A percentile compares a stretch with the other conserved stretches of the same genome.
Evolutionary conservation across 139 green algal species (phyloP).

Genomic region (Medakamo hakoo): DNA sequence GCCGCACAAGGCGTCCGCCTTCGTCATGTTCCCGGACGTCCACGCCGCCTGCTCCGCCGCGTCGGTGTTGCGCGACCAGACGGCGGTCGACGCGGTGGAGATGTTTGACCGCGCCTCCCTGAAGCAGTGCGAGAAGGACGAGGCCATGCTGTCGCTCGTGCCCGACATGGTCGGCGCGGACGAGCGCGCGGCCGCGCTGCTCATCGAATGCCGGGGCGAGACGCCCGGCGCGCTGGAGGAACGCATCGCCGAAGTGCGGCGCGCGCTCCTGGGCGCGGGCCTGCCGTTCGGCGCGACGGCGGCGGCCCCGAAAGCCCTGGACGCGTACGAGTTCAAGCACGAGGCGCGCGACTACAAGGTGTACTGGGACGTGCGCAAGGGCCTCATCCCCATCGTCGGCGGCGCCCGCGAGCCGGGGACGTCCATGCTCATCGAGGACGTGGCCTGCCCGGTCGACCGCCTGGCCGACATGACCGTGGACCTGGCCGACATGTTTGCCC

Average conservation of each 20-base stretch:
- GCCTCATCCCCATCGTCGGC: conserved; percentile 92
- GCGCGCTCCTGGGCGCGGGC: conserved; percentile 20
- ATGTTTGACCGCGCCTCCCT: conserved; percentile 75
- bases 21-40: conserved; percentile 86
- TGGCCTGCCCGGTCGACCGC: conserved; percentile 82
- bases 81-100: conserved; percentile 88
- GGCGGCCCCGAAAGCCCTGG: conserved; percentile 24
- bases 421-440: conserved; percentile 93
- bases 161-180: conserved; percentile 64
- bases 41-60: conserved; percentile 54
- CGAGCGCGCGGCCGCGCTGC: conserved; percentile 58
- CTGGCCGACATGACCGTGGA: conserved; percentile 91
- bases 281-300: conserved; percentile 57
- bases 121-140: conserved; percentile 59
- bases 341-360: conserved; percentile 63
- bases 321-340: conserved; percentile 69
- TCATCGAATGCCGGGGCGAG: conserved; percentile 85
- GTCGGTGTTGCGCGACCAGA: conserved; percentile 67
- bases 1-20: conserved; percentile 66
- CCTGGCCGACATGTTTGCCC: conserved; percentile 84
- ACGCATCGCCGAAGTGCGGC: conserved; percentile 32
- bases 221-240: conserved; percentile 39
- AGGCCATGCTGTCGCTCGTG: conserved; percentile 62
- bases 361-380: conserved; percentile 92
- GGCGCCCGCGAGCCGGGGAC: conserved; percentile 75